Base-by-base conservation (phyloP, 768 basidiomycete genomes). In the Calocybe gangraenosa region DNA sequence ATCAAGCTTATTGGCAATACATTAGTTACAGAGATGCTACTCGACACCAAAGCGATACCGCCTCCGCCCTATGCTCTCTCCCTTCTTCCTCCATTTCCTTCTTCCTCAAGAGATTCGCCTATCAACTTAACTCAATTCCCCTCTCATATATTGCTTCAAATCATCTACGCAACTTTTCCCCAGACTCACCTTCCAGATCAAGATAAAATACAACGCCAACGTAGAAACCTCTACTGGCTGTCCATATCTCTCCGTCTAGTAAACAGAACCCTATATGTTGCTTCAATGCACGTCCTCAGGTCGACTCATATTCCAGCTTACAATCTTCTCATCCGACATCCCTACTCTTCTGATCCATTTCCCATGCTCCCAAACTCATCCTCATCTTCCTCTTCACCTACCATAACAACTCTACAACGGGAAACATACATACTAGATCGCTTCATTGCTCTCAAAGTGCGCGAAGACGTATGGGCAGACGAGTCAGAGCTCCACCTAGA, bases 271-370 rank as follows among this genome's bases (percentile, higher is more conserved):
- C 66, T 89, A 43, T 91, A 87, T 61, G 71, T 82, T n/a, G 84
- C 87, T 10, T 87, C 77, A 63, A 91, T 89, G 87, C 81, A 90
- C 53, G 75, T 91, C 49, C 73, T 92, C 3, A 78, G 90, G 28
- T 84, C 83, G 0, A 79, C 81, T 0, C 90, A 89, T 61, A 68
- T 92, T 34, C 76, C 80, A 5, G 66, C 76, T 0, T 92, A 92
- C 58, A 64, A 66, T 17, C 65, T 71, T 11, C 73, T 84, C 37
- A 70, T 92, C 49, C 77, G 81, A 18, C 58, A 70, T 0, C 85
- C 85, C 0, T 90, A 91, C 63, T 70, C 83, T 3, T 84, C 83
- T 35, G 87, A 92, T 52, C 87, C 89, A 0, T 92, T 90, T 65
- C 87, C 87, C 0, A 63, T 72, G 42, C 63, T 53, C 32, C 47